phyloP scores from a whole-genome alignment of 495 filamentous ascomycete species.

The Rostrohypoxylon terebratum region DNA sequence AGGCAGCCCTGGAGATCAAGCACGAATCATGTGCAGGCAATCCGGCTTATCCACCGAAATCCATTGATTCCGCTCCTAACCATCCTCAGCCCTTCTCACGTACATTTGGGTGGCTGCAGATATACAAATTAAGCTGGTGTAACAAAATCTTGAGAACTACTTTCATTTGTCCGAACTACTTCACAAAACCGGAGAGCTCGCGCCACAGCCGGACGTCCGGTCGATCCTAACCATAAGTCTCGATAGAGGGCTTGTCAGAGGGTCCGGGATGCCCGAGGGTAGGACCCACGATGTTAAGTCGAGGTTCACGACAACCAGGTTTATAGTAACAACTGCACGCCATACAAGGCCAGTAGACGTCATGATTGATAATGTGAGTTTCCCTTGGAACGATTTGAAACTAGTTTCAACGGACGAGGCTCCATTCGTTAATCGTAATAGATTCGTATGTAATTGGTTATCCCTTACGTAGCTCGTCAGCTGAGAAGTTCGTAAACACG shows the following conservation, averaged over 20 bases:
- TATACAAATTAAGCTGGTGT: not conserved
- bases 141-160: not conserved
- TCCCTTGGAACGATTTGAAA: not conserved
- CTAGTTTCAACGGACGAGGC: not conserved
- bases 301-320: not conserved
- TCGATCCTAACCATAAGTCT: not conserved
- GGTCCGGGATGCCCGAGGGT: not conserved
- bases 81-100: not conserved
- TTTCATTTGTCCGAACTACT: not conserved
- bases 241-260: not conserved
- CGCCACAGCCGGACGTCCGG: not conserved
- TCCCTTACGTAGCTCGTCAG: slow-evolving; percentile 4
- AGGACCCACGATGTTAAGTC: not conserved
- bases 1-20: not conserved
- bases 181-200: not conserved
- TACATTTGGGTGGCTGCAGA: not conserved
- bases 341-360: not conserved
- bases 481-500: slow-evolving; percentile 5
- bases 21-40: not conserved
- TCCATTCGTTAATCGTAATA: not conserved
- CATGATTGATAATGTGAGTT: not conserved
- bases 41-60: not conserved
- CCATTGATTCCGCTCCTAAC: not conserved
- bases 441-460: not conserved
- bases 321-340: not conserved